Percentiles rank a stretch among this genome's conserved stretches.
Evolutionary conservation across 2,329 filamentous ascomycete species (phyloP).

Genomic region (Coniochaeta sp.): DNA sequence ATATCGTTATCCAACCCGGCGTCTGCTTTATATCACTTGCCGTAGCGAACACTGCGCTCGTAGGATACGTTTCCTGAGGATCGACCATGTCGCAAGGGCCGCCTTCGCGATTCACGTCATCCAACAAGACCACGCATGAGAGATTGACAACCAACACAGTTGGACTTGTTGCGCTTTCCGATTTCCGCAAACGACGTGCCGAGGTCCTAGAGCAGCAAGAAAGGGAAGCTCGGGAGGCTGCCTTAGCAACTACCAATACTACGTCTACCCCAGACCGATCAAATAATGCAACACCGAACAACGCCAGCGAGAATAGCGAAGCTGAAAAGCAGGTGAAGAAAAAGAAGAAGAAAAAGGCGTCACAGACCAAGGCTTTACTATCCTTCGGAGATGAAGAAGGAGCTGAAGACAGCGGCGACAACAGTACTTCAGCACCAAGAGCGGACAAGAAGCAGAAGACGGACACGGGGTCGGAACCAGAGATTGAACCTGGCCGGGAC

Average conservation of each 20-base stretch:
- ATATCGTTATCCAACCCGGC: not conserved
- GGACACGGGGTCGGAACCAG: slow-evolving; percentile 19
- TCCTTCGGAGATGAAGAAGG: slow-evolving; percentile 67
- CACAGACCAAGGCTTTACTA: slow-evolving; percentile 32
- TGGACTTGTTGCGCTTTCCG: slow-evolving; percentile 82
- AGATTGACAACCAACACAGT: slow-evolving; percentile 80
- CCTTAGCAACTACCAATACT: slow-evolving; percentile 25
- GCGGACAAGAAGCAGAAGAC: slow-evolving; percentile 22
- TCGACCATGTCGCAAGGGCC: slow-evolving; percentile 31
- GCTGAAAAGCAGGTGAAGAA: slow-evolving; percentile 24
- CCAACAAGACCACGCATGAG: slow-evolving; percentile 71
- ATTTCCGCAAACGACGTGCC: slow-evolving; percentile 92
- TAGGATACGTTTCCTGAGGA: not conserved
- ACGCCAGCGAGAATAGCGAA: slow-evolving; percentile 25
- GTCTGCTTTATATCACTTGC: not conserved
- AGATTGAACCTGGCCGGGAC: slow-evolving; percentile 1
- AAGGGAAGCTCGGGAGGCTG: slow-evolving; percentile 64
- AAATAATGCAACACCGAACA: slow-evolving; percentile 39
- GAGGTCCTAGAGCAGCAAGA: slow-evolving; percentile 91
- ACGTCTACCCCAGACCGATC: slow-evolving; percentile 39
- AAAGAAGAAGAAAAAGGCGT: slow-evolving; percentile 44
- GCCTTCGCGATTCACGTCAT: slow-evolving; percentile 62
- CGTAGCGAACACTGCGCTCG: not conserved
- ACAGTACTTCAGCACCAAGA: slow-evolving; percentile 15
- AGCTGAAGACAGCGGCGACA: slow-evolving; percentile 43